A percentile compares a stretch with the other conserved stretches of the same genome.
These are phyloP conservation scores for Hamigera avellanea DNA, from an alignment of 495 filamentous ascomycete genomes.

Conservation along the genomic window DNA sequence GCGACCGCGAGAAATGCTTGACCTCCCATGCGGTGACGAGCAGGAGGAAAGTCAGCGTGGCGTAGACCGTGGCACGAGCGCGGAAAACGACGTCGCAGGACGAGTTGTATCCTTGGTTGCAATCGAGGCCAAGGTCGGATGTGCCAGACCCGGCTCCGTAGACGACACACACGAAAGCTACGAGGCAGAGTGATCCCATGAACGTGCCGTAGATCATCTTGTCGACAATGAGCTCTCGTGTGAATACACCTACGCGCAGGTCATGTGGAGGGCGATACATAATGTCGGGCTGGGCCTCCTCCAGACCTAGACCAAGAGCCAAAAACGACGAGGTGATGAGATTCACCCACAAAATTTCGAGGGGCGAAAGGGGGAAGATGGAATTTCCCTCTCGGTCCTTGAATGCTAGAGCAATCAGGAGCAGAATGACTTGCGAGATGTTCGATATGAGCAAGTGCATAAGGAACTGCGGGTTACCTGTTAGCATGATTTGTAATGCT, in stretches of 20 bases:
- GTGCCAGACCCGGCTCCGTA: conserved; percentile 50
- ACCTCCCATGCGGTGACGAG: conserved; percentile 68
- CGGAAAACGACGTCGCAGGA: conserved; percentile 57
- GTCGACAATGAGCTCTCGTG: conserved; percentile 54
- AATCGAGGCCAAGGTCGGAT: conserved; percentile 49
- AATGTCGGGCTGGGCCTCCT: conserved; percentile 53
- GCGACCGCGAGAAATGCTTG: conserved; percentile 54
- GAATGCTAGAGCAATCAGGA: conserved; percentile 63
- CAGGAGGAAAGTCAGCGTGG: conserved; percentile 61
- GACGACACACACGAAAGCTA: conserved; percentile 57
- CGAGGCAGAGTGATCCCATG: conserved; percentile 56
- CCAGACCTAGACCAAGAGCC: conserved; percentile 63
- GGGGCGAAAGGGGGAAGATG: conserved; percentile 63
- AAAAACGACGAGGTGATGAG: conserved; percentile 66
- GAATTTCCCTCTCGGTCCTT: conserved; percentile 51
- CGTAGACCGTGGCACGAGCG: conserved; percentile 67
- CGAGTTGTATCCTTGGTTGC: conserved; percentile 47
- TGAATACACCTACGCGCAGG: conserved; percentile 57
- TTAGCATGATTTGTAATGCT: not conserved
- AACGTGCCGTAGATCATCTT: conserved; percentile 63
- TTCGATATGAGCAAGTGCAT: conserved; percentile 64
- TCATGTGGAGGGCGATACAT: conserved; percentile 63
- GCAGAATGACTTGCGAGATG: conserved; percentile 59
- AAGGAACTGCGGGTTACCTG: conserved; percentile 38
- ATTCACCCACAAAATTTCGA: conserved; percentile 72